These are phyloP conservation scores for Leucosporidium scottii DNA, from an alignment of 768 basidiomycete species.

Conservation along the genomic window DNA sequence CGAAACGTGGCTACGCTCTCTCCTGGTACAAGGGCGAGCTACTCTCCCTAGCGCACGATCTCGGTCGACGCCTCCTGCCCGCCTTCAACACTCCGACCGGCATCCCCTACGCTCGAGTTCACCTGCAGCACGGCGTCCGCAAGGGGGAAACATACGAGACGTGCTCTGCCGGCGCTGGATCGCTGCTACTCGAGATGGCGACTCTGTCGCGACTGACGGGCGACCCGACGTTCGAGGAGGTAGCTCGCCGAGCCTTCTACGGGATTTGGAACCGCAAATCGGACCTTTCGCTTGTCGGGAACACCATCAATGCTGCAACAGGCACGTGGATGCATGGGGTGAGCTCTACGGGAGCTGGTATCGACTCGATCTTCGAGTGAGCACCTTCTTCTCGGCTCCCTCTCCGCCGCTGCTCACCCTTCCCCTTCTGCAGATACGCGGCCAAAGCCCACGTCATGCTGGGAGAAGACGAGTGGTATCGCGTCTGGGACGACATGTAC, in stretches of 20 bases:
- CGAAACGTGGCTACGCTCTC: constrained; percentile 30
- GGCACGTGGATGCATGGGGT: constrained; percentile 40
- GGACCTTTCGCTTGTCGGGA: constrained; percentile 75
- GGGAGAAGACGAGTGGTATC: constrained; percentile 72
- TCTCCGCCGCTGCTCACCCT: neutral
- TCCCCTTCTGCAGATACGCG: constrained; percentile 51
- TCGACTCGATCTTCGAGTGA: constrained; percentile 86
- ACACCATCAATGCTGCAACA: constrained; percentile 63
- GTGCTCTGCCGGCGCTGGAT: constrained; percentile 88
- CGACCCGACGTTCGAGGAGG: constrained; percentile 80
- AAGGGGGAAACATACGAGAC: constrained; percentile 81
- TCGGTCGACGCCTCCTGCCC: constrained; percentile 76
- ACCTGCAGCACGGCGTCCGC: constrained; percentile 30
- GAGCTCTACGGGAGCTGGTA: constrained; percentile 81
- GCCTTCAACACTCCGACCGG: constrained; percentile 89
- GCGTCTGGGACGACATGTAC: constrained; percentile 78
- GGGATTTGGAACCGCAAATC: constrained; percentile 89
- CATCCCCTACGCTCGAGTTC: constrained; percentile 80
- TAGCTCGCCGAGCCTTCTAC: constrained; percentile 81
- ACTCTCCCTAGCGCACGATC: constrained; percentile 71
- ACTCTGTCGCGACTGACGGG: constrained; percentile 83
- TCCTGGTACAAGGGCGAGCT: constrained; percentile 72
- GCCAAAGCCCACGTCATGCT: constrained; percentile 73
- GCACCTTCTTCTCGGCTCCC: constrained; percentile 21
- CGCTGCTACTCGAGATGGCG: constrained; percentile 88